These are phyloP conservation scores for Tuber melanosporum DNA, from an alignment of 495 filamentous ascomycete genomes.

Conservation along the genomic window DNA sequence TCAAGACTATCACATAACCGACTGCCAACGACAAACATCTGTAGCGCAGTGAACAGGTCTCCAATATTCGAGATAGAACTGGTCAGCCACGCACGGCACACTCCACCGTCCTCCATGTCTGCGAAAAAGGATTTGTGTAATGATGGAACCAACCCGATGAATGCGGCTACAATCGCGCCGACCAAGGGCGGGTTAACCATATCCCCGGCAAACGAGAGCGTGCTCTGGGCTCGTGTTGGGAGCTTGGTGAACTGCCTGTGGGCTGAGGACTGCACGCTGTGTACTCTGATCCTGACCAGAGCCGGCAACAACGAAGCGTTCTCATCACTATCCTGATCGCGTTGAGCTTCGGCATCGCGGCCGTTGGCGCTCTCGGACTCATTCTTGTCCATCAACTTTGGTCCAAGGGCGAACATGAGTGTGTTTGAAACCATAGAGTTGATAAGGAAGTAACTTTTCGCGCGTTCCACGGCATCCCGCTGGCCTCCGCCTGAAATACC, in stretches of 20 bases:
- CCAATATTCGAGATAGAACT: constrained; percentile 60
- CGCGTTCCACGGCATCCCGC: constrained; percentile 53
- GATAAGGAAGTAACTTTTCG: constrained; percentile 65
- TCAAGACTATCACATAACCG: constrained; percentile 54
- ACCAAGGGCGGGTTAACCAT: constrained; percentile 62
- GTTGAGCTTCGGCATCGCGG: constrained; percentile 40
- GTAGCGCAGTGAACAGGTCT: constrained; percentile 62
- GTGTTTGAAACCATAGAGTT: constrained; percentile 58
- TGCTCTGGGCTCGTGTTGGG: constrained; percentile 42
- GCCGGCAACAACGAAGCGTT: constrained; percentile 22
- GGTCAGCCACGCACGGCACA: constrained; percentile 66
- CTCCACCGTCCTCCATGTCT: constrained; percentile 57
- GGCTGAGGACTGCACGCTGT: constrained; percentile 11
- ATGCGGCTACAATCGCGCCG: constrained; percentile 56
- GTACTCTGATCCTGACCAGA: neutral
- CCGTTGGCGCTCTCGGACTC: constrained; percentile 37
- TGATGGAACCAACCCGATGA: constrained; percentile 58
- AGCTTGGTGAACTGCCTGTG: constrained; percentile 43
- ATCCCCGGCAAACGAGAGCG: constrained; percentile 47
- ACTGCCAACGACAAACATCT: constrained; percentile 66
- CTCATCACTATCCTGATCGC: constrained; percentile 37
- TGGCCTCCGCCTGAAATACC: constrained; percentile 50
- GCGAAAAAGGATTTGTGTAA: constrained; percentile 64
- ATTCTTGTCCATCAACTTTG: constrained; percentile 51
- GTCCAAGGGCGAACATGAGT: constrained; percentile 61